Base-by-base conservation (phyloP, 2,329 filamentous ascomycete species). In the Elsinoe ampelina region DNA sequence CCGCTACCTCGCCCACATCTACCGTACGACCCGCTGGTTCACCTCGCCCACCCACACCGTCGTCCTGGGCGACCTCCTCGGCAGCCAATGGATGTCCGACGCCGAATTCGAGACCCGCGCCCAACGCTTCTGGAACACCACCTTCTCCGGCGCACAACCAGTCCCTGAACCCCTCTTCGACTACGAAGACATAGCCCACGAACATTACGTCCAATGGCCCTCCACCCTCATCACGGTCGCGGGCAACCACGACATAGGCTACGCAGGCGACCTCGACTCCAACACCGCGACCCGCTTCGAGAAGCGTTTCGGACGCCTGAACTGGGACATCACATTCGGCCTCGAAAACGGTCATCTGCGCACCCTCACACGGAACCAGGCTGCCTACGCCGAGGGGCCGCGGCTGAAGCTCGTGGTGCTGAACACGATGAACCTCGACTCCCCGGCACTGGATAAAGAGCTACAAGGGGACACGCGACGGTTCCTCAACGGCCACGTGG, bases 191-290 rank as follows among this genome's bases (percentile, higher is more conserved):
- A 67, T 5, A 66, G 74, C 6, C 17, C 20, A 45, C 13, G 59
- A 7, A 60, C 8, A 52, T 12, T 41, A 17, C n/a, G 35, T 42
- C 12, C 22, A 47, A 13, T 54, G 39, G 57, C 15, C 19, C 48
- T 79, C 76, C 39, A 81, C 86, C 57, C 78, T 96, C 61, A 89
- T 98, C 68, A 95, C 95, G 63, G 82, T 97, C 22, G 90, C 84
- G 0, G 93, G 93, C 1, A 98, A 98, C 67, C 93, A 98, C 68
- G 93, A 98, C 70, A 85, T 98, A 66, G 93, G 93, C 34, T 98
- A 98, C 68, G 89, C 91, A 0, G 93, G 93, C 2, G 93, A 98
- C 70, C 79, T 97, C 60, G 89, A 86, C 39, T 73, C 78, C n/a
- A 77, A 82, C 60, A 82, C 90, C 2, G 77, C 96, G 56, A 76